Evolutionary conservation across 2,329 filamentous ascomycete genomes (phyloP), one percentile per base, ranked within the genome.

Genomic region (Colletotrichum tofieldiae): DNA sequence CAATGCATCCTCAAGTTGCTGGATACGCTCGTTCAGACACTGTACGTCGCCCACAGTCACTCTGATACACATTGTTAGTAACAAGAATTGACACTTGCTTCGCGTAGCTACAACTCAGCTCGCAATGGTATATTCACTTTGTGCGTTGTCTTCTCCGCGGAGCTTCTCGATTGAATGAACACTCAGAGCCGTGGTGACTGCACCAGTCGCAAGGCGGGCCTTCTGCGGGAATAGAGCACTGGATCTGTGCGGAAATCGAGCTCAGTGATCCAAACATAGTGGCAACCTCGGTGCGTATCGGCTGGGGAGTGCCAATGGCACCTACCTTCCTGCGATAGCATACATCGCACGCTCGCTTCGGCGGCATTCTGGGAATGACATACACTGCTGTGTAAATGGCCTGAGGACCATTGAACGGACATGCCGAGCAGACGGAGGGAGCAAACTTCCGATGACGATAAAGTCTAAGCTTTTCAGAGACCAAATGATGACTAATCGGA

Each of bases 121-220:
- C 7, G 6, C 0, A 32, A 5, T 45, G 7, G 18, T 12, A 3
- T n/a, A 63, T 45, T 45, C 26, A 64, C 61, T 45, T 64, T 29
- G 2, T 20, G 26, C 45, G 56, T n/a, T 39, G 37, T 2, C 32
- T 65, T 26, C 29, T 51, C 1, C 62, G 32, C 4, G 61, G 52
- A 7, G 43, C 41, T 32, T 70, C 52, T 2, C 67, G 43, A 5
- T 35, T 43, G 37, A 70, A 70, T 0, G 62, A 59, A 9, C 67
- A 70, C 6, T 51, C 54, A 26, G 45, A 52, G n/a, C 54, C 54
- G 23, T 70, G 67, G 26, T 70, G 67, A 5, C 62, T 52, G 26
- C 67, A 70, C 67, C 67, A 70, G 51, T 70, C 62, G 62, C 67
- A 70, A 1, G 67, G 35, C 18, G 45, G 43, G 3, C 67, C 67